These are phyloP conservation scores for Teunomyces gatunensis DNA, from an alignment of 805 yeast species.

Conservation along the genomic window DNA sequence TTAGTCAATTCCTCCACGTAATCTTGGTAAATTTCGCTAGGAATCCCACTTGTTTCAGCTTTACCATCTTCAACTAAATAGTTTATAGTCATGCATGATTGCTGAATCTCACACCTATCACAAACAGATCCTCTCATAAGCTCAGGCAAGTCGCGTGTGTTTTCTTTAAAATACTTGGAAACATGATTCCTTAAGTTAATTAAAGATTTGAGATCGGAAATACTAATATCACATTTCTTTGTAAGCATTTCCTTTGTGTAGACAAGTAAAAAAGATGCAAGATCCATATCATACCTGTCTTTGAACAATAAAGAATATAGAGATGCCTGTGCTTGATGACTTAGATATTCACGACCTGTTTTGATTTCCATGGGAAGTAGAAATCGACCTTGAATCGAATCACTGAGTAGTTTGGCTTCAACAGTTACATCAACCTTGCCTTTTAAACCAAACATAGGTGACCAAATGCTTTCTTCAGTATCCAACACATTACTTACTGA, in stretches of 20 bases:
- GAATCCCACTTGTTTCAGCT: constrained; percentile 52
- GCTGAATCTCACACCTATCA: constrained; percentile 56
- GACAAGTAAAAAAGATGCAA: constrained; percentile 63
- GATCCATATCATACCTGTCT: constrained; percentile 74
- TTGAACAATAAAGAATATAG: constrained; percentile 74
- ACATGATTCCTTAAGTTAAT: constrained; percentile 71
- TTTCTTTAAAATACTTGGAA: constrained; percentile 56
- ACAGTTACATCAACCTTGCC: constrained; percentile 90
- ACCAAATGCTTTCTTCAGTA: constrained; percentile 89
- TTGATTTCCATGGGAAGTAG: constrained; percentile 86
- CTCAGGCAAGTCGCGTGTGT: constrained; percentile 51
- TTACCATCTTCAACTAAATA: constrained; percentile 59
- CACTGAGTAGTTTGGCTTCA: constrained; percentile 45
- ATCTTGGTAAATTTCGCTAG: constrained; percentile 43
- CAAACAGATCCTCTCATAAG: constrained; percentile 52
- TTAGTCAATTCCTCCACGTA: constrained; percentile 51
- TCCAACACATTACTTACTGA: constrained; percentile 64
- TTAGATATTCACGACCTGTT: constrained; percentile 66
- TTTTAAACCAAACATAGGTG: constrained; percentile 83
- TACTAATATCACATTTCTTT: constrained; percentile 50
- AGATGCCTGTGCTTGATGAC: constrained; percentile 85
- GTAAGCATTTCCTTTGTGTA: constrained; percentile 66
- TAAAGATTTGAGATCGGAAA: constrained; percentile 61
- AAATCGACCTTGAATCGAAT: constrained; percentile 31
- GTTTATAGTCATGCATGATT: constrained; percentile 64